A percentile compares a stretch with the other conserved stretches of the same genome.
phyloP scores from a whole-genome alignment of 1,139 yeast genomes.

The Suhomyces atakaporum region DNA sequence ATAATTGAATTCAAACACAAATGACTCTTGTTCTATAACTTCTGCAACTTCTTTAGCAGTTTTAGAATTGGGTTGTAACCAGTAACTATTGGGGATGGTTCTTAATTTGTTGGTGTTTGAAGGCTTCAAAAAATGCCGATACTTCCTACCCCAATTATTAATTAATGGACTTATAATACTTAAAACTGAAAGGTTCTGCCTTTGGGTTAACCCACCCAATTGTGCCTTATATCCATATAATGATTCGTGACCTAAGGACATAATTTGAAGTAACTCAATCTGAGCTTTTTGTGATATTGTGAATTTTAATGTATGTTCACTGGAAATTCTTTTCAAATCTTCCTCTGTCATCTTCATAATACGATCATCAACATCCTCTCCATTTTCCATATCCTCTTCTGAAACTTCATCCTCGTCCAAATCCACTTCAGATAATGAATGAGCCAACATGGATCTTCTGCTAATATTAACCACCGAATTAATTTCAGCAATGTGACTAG shows the following conservation, averaged over 20 bases:
- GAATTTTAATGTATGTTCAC: conserved; percentile 40
- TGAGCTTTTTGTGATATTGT: conserved; percentile 73
- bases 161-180: conserved; percentile 74
- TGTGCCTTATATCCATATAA: conserved; percentile 69
- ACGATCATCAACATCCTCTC: conserved; percentile 25
- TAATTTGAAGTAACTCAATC: conserved; percentile 74
- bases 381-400: conserved; percentile 34
- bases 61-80: conserved; percentile 41
- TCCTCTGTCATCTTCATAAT: conserved; percentile 41
- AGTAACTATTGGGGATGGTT: conserved; percentile 29
- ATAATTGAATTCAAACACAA: conserved; percentile 81
- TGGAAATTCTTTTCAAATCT: conserved; percentile 33
- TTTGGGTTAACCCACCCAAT: conserved; percentile 53
- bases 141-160: conserved; percentile 74
- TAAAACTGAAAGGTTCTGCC: conserved; percentile 71
- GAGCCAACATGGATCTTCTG: conserved; percentile 67
- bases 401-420: conserved; percentile 44
- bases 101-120: conserved; percentile 33
- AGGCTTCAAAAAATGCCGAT: conserved; percentile 55
- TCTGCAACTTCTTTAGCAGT: conserved; percentile 39
- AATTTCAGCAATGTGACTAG: conserved; percentile 83
- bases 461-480: conserved; percentile 71
- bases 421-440: conserved; percentile 64
- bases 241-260: conserved; percentile 82
- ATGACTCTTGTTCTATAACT: conserved; percentile 64